phyloP scores from a whole-genome alignment of 345 rosid species.

The Brassica incana region DNA sequence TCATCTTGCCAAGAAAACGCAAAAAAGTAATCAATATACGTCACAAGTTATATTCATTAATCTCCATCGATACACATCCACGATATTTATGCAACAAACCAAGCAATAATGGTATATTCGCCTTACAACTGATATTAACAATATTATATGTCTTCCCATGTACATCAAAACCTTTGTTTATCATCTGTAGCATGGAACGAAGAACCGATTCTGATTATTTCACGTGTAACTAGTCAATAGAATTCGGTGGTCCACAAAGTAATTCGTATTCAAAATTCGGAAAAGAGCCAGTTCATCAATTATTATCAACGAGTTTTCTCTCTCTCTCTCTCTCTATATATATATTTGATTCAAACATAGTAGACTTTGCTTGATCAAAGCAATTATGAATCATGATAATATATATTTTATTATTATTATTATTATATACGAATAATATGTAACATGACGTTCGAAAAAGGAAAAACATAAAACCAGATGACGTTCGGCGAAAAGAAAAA shows the following conservation, averaged over 20 bases:
- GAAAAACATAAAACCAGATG: background rate
- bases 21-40: background rate
- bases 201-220: background rate
- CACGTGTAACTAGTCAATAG: background rate
- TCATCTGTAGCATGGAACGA: background rate
- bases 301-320: background rate
- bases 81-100: background rate
- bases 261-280: background rate
- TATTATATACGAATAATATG: background rate
- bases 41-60: background rate
- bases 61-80: background rate
- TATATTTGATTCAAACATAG: background rate
- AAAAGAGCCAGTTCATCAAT: background rate
- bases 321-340: background rate
- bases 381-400: background rate
- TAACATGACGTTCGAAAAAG: background rate
- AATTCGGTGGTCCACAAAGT: background rate
- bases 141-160: background rate
- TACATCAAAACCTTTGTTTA: background rate
- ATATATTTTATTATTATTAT: background rate
- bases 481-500: background rate
- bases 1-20: background rate
- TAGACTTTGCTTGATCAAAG: background rate
- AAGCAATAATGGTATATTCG: background rate
- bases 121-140: background rate